Base-by-base conservation (phyloP, 352 stramenopile genomes). In the Phytophthora tentaculata region DNA sequence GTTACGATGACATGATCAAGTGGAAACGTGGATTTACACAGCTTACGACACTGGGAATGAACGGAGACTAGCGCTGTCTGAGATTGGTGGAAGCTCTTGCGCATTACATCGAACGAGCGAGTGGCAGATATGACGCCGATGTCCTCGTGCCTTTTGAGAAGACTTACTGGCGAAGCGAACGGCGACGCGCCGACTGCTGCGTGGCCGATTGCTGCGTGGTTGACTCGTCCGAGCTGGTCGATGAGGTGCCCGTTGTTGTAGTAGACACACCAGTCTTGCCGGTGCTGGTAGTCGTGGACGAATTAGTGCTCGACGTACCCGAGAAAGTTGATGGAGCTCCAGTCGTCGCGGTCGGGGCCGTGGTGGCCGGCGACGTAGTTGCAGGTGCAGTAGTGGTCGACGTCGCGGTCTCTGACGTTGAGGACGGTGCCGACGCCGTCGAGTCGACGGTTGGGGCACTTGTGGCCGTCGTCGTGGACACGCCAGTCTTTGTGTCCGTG, bases 141-240 rank as follows among this genome's bases (percentile, higher is more conserved):
- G 37, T 8, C 37, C 13, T 45, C 14, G 19, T 45, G 37, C 12
- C 14, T 20, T 2, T 24, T 43, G 35, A 61, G 47, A 53, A 64
- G 45, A 57, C 20, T 64, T 57, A 73, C 8, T 73, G 59, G 28
- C 65, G 65, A 49, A 73, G 65, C 19, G 65, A 56, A 24, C 64
- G 58, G 23, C 55, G 62, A 48, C 57, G 52, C 9, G 65, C 35
- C 35, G 35, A 43, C 35, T 43, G 68, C 28, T 71, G 64, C 43
- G 58, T 68, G 58, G 64, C 35, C 35, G 35, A 43, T 10, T 43
- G 68, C 37, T 71, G 64, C 43, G 64, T 68, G 58, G 64, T 68
- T 19, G 65, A 68, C 10, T 68, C 35, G 12, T 60, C 52, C 45
- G 53, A 69, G 39, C n/a, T 60, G 4, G 60, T n/a, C n/a, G 41